Base-by-base conservation (phyloP, 768 basidiomycete genomes). In the Hydnomerulius pinastri region DNA sequence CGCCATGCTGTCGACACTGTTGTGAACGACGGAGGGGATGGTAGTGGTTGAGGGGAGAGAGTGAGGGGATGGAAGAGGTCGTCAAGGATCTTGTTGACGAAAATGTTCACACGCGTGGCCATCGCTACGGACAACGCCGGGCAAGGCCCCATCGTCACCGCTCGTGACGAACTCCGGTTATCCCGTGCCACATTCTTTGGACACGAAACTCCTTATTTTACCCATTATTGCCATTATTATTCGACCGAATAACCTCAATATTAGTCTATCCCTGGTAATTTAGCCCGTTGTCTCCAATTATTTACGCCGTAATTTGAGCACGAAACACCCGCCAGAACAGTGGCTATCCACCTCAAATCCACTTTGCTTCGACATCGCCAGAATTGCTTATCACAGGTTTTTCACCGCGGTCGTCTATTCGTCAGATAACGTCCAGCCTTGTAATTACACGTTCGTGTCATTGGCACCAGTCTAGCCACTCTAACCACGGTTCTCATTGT, bases 61-160 rank as follows among this genome's bases (percentile, higher is more conserved):
- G 60, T 17, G 57, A 51, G 52, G 64, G 60, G 46, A 67, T 50
- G 61, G 62, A 61, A 63, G 68, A 70, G 57, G 67, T 69, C 68
- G 68, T 69, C 68, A 70, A 69, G 68, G 69, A 71, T 71, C 63
- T 59, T 68, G 67, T 70, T 68, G 67, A 68, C 69, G 67, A 66
- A 69, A 65, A 69, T 69, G 69, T 69, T 69, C 68, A 48, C 68
- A 69, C 68, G 68, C 70, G 68, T 69, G 68, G 68, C 68, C 68
- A 69, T 69, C 68, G 68, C 68, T 71, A 69, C 68, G 68, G 68
- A 69, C 69, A 71, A 69, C 68, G 68, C 69, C 68, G 68, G 64
- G 65, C 68, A 71, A 71, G 69, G 69, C 69, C 68, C 67, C 68
- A 71, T 71, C 69, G 68, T 69, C 69, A 71, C 68, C 70, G 68